Evolutionary conservation across 768 basidiomycete genomes (phyloP), one percentile per base, ranked within the genome.

Genomic region (Lentinula lateritia): DNA sequence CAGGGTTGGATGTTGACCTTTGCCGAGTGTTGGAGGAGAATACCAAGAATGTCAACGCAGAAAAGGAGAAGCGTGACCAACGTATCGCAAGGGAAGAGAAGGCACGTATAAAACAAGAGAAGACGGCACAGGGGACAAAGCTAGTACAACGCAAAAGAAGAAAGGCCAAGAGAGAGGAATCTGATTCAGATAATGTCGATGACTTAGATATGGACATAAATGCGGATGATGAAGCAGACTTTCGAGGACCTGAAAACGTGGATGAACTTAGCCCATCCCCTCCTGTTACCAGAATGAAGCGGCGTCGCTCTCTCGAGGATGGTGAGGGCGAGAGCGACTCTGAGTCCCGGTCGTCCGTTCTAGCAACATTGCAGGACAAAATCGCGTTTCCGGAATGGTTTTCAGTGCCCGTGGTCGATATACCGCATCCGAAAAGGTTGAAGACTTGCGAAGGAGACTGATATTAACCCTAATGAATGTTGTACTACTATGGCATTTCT

Each of bases 1-100:
- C 83, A 9, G 77, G 78, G 0, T 75, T 80, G 18, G 66, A 71
- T 1, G 86, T 87, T 9, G 86, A 87, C 66, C 72, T 87, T 20
- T 86, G 85, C 65, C 73, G 73, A 59, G 76, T 87, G 48, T 53
- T 61, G 53, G 72, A 72, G 10, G 12, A 18, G 10, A 61, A 45
- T 28, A 61, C 52, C 1, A 61, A 61, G 39, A 54, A 52, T 42
- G 23, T 39, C 34, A 45, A 52, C 34, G 35, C 16, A 6, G 60
- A 50, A 23, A 61, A 53, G 16, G 50, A 54, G 50, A 52, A 42
- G 10, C 12, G 16, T 16, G 50, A 52, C 20, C 45, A 59, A 15
- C 18, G 18, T 18, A 16, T 13, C 10, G 58, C 58, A 39, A 59
- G 18, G 23, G 58, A 59, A n/a, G 56, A 54, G 53, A 54, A 54